phyloP scores from a whole-genome alignment of 805 yeast species.

The Candida silvatica region DNA sequence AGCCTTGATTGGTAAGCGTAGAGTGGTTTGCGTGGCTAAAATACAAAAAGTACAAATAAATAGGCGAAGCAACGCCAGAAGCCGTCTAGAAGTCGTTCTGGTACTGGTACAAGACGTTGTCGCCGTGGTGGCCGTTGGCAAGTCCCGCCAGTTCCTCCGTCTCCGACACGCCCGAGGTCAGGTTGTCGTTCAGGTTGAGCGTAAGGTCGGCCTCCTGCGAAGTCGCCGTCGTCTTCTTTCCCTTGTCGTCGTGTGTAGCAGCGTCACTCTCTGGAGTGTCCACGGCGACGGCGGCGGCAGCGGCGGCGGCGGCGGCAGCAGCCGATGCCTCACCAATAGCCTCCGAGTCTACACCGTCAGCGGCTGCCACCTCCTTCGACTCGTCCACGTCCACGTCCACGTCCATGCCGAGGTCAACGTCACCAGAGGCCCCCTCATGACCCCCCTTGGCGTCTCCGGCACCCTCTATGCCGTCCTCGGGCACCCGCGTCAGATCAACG shows the following conservation, averaged over 20 bases:
- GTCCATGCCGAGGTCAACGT: not conserved
- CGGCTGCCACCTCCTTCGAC: not conserved
- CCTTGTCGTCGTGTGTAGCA: not conserved
- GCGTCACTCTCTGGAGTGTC: conserved; percentile 4
- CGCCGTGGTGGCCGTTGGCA: conserved; percentile 27
- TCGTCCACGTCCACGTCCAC: not conserved
- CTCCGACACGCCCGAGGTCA: conserved; percentile 22
- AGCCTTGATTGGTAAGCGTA: too few relatives aligned
- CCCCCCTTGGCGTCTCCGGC: conserved; percentile 1
- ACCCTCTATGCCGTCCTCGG: conserved; percentile 2
- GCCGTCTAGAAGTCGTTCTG: conserved; percentile 15
- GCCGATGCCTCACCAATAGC: conserved; percentile 3
- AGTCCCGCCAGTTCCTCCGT: conserved; percentile 26
- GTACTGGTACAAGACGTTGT: conserved; percentile 22
- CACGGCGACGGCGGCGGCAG: conserved; percentile 3
- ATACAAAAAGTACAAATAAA: too few relatives aligned
- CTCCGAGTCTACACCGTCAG: conserved; percentile 2
- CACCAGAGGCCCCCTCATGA: not conserved
- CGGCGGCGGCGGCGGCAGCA: not conserved
- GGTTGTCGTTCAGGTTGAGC: conserved; percentile 22
- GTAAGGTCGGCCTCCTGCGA: conserved; percentile 23
- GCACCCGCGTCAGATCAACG: conserved; percentile 5
- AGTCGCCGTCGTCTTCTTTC: conserved; percentile 16
- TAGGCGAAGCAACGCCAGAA: too few relatives aligned
- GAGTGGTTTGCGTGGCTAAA: too few relatives aligned